phyloP scores from a whole-genome alignment of 2,329 filamentous ascomycete species.

The Phialemoniopsis sp. region DNA sequence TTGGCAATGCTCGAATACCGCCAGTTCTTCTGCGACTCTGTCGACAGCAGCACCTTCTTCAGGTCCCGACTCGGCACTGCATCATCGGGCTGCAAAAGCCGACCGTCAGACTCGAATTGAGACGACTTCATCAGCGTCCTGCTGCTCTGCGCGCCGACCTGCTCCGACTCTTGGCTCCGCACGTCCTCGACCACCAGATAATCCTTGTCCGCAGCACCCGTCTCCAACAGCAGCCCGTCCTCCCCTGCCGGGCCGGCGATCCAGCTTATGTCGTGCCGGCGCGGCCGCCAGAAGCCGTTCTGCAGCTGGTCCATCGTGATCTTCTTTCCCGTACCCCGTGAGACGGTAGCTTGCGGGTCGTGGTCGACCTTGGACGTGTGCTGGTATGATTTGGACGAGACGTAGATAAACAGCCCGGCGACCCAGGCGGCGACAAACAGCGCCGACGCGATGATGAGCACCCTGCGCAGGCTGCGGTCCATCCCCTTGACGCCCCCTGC shows the following conservation, averaged over 20 bases:
- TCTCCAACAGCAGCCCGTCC: slow-evolving; percentile 82
- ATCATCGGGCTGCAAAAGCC: slow-evolving; percentile 50
- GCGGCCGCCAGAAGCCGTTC: slow-evolving; percentile 60
- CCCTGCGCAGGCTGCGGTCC: slow-evolving; percentile 61
- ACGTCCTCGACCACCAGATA: slow-evolving; percentile 89
- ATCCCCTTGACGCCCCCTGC: slow-evolving; percentile 46
- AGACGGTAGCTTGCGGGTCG: slow-evolving; percentile 60
- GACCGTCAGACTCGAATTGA: slow-evolving; percentile 56
- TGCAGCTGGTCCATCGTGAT: slow-evolving; percentile 71
- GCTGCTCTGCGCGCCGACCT: slow-evolving; percentile 37
- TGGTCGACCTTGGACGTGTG: slow-evolving; percentile 59
- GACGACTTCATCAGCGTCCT: slow-evolving; percentile 71
- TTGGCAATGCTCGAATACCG: slow-evolving; percentile 81
- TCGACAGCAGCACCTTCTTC: slow-evolving; percentile 80
- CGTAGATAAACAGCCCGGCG: slow-evolving; percentile 61
- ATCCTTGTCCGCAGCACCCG: slow-evolving; percentile 55
- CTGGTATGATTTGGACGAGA: slow-evolving; percentile 62
- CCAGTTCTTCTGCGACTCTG: slow-evolving; percentile 73
- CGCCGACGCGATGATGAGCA: slow-evolving; percentile 56
- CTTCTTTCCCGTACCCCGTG: slow-evolving; percentile 63
- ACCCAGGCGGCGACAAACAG: slow-evolving; percentile 66
- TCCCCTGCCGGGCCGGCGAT: slow-evolving; percentile 69
- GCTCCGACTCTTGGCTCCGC: slow-evolving; percentile 44
- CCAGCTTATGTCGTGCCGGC: slow-evolving; percentile 68
- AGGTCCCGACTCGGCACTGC: slow-evolving; percentile 78